Conservation (phyloP, 2,329 filamentous ascomycete genomes). For the Xylaria sp. region DNA sequence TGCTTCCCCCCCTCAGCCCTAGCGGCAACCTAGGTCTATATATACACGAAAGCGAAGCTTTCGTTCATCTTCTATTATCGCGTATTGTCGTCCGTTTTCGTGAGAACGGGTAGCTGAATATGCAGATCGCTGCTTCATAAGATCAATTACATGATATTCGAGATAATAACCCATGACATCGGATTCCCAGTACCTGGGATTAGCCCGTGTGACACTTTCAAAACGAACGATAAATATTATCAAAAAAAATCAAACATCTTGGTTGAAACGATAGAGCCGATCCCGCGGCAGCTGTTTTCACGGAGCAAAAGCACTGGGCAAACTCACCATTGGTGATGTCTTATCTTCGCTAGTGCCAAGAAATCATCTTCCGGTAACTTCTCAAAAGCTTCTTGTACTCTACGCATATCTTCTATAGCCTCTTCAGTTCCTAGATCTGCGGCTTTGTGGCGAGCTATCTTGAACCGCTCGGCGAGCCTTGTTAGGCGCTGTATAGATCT, state of each 20-base stretch:
- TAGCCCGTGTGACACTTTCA: too few relatives aligned
- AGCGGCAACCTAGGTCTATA: too few relatives aligned
- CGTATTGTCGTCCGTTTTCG: too few relatives aligned
- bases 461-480: slow-evolving; percentile 26
- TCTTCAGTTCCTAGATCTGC: slow-evolving; percentile 26
- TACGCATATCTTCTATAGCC: slow-evolving; percentile 24
- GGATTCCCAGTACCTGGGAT: too few relatives aligned
- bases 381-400: slow-evolving; percentile 37
- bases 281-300: background rate
- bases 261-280: background rate
- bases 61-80: too few relatives aligned
- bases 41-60: too few relatives aligned
- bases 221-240: too few relatives aligned
- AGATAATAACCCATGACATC: too few relatives aligned
- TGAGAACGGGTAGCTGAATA: too few relatives aligned
- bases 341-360: slow-evolving; percentile 12
- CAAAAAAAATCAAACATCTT: background rate
- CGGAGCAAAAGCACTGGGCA: background rate
- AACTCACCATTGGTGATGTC: slow-evolving; percentile 34
- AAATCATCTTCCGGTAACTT: slow-evolving; percentile 27
- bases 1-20: too few relatives aligned
- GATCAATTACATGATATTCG: too few relatives aligned
- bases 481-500: slow-evolving; percentile 23
- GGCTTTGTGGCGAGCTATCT: slow-evolving; percentile 26
- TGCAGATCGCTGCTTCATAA: too few relatives aligned